Evolutionary conservation across 768 basidiomycete genomes (phyloP), one percentile per base, ranked within the genome.

Genomic region (Xanthoconium stramineum): DNA sequence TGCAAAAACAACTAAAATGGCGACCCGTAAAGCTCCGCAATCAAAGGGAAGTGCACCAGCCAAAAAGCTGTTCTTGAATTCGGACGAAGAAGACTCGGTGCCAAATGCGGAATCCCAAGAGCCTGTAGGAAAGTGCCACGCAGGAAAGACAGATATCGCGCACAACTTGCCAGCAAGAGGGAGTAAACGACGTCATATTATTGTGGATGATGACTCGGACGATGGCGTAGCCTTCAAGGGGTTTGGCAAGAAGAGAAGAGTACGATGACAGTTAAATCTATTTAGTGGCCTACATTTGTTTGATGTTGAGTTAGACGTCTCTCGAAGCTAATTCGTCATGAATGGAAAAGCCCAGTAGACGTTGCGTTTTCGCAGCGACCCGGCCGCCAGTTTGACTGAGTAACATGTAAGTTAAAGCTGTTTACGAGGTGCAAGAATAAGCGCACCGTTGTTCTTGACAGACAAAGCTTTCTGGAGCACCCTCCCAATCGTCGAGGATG

Each of bases 401-500:
- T 49, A 17, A 55, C 2, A 38, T 0, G 38, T 64, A 12, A 61
- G 47, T 42, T 19, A 33, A 36, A 2, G 43, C 10, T 13, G 14
- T 61, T 29, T 6, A 20, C 13, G 17, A 13, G 11, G 45, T 56
- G 46, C 24, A 24, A 52, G 56, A 30, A 6, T 19, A 39, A 19
- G 59, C 83, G 47, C 52, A 89, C 89, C 80, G 81, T 71, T 93
- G 91, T 71, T 99, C 97, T 74, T 98, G 97, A 67, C 97, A 99
- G 7, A 98, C 95, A 72, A 97, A 99, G 60, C 89, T 93, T 69
- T 98, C 95, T 0, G 97, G 97, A 6, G 97, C 93, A 29, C 92
- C 91, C 52, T 93, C 89, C 95, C 95, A 98, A 67, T 97, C 93
- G 45, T 94, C 91, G 50, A 98, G 71, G 0, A 91, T 80, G 72